Conservation (phyloP, 345 rosid genomes). For the Anastatica hierochuntica region DNA sequence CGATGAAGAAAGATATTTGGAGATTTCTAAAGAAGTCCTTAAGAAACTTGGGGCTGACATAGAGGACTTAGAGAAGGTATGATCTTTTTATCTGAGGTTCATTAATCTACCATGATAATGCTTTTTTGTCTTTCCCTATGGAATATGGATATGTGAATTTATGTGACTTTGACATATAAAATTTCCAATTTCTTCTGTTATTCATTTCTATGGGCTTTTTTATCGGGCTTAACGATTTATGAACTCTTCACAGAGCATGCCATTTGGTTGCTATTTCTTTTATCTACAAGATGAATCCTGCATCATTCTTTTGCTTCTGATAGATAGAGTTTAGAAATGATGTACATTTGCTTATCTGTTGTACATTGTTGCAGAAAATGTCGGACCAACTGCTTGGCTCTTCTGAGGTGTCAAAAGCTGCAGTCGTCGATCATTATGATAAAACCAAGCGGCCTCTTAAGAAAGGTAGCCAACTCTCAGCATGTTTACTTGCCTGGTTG, state of each 20-base stretch:
- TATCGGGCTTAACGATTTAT: no score
- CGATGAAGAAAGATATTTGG: constrained; percentile 57
- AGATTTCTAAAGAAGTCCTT: constrained; percentile 66
- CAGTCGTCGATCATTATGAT: constrained; percentile 38
- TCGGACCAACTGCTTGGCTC: constrained; percentile 48
- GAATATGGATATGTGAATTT: no score
- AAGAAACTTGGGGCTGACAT: constrained; percentile 70
- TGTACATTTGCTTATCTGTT: not conserved
- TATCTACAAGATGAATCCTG: no score
- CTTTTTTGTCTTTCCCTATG: no score
- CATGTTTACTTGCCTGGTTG: not conserved
- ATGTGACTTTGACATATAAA: no score
- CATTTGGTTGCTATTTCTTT: no score
- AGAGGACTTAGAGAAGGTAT: constrained; percentile 78
- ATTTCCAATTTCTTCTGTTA: no score
- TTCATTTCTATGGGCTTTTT: no score
- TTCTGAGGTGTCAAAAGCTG: constrained; percentile 39
- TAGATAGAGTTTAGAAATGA: no score
- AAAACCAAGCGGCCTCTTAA: constrained; percentile 44
- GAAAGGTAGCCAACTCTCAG: constrained; percentile 47
- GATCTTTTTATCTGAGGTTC: constrained; percentile 7
- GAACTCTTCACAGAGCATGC: no score
- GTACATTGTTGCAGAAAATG: constrained; percentile 44
- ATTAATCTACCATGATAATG: no score
- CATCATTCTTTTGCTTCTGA: no score